Evolutionary conservation across 1,139 yeast genomes (phyloP), one percentile per base, ranked within the genome.

Genomic region (Kluyveromyces sp.): DNA sequence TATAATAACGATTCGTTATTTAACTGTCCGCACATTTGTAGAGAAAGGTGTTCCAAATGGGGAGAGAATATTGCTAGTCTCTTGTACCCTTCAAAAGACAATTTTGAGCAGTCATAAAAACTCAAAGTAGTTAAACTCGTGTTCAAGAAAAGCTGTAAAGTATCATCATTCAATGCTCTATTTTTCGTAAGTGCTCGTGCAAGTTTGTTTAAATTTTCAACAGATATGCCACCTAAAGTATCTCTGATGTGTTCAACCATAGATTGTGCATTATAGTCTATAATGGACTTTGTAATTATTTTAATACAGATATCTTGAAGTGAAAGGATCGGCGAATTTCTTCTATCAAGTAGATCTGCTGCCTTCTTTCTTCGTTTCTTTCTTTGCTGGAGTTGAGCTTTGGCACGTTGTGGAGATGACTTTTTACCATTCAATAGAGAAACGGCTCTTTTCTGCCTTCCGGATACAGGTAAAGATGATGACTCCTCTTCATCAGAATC

Each of bases 21-120:
- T 36, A 92, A 68, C 56, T 86, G 94, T 3, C 98, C 98, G 69
- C 97, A 92, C 97, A 89, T 90, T 50, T 80, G 80, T 42, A 92
- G 69, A 0, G 83, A 83, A 37, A 92, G 65, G 2, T 73, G 67
- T 53, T 77, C 81, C 3, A 92, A 53, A 36, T 81, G 72, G 0
- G 97, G 96, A 54, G 97, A 86, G 61, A 69, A 84, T 0, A 95
- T 73, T 0, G 90, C 90, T 39, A 92, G 79, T 54, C 80, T 74
- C 54, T 77, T 75, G 49, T 83, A 74, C 0, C 94, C 77, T 52
- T 78, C 83, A 37, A 76, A 73, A 33, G 78, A 78, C 31, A 92
- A 75, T 47, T 81, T 81, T 1, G 96, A 88, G 63, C 98, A 92
- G 66, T 92, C 98, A 92, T 96, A 88, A 52, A 92, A 79, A 54